phyloP scores from a whole-genome alignment of 2,329 filamentous ascomycete species.

The Daldinia eschscholtzii region DNA sequence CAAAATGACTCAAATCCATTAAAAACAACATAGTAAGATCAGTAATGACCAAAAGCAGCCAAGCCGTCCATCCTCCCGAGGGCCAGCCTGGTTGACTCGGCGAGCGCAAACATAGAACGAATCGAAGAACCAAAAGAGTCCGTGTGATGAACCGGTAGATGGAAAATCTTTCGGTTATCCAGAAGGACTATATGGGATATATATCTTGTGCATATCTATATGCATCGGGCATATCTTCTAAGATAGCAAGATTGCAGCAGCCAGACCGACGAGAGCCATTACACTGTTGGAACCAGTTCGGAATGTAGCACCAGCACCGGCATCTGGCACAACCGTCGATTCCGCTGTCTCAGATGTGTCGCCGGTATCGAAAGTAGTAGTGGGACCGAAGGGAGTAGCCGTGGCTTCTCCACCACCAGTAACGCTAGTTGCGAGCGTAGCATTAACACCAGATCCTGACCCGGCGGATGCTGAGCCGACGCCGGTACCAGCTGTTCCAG shows the following conservation, averaged over 20 bases:
- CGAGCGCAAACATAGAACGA: conserved; percentile 15
- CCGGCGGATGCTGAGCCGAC: conserved; percentile 39
- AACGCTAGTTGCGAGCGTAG: conserved; percentile 31
- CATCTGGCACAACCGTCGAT: conserved; percentile 31
- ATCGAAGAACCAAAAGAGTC: conserved; percentile 22
- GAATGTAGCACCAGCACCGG: conserved; percentile 28
- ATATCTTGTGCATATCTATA: neutral
- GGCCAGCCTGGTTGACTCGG: conserved; percentile 37
- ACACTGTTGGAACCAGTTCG: conserved; percentile 38
- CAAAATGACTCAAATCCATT: conserved; percentile 30
- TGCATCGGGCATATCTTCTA: conserved; percentile 16
- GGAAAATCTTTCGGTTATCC: neutral
- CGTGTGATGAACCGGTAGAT: conserved; percentile 4
- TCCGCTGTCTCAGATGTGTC: conserved; percentile 28
- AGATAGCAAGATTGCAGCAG: conserved; percentile 40
- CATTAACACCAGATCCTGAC: conserved; percentile 36
- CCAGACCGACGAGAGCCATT: conserved; percentile 41
- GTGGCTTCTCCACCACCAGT: conserved; percentile 37
- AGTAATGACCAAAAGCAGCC: conserved; percentile 25
- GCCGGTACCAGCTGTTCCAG: conserved; percentile 7
- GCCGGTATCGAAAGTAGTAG: conserved; percentile 38
- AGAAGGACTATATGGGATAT: neutral
- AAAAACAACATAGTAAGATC: conserved; percentile 18
- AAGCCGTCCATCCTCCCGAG: conserved; percentile 37
- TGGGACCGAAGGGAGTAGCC: conserved; percentile 42